These are phyloP conservation scores for Colletotrichum spinosum DNA, from an alignment of 2,329 filamentous ascomycete species.

Conservation along the genomic window DNA sequence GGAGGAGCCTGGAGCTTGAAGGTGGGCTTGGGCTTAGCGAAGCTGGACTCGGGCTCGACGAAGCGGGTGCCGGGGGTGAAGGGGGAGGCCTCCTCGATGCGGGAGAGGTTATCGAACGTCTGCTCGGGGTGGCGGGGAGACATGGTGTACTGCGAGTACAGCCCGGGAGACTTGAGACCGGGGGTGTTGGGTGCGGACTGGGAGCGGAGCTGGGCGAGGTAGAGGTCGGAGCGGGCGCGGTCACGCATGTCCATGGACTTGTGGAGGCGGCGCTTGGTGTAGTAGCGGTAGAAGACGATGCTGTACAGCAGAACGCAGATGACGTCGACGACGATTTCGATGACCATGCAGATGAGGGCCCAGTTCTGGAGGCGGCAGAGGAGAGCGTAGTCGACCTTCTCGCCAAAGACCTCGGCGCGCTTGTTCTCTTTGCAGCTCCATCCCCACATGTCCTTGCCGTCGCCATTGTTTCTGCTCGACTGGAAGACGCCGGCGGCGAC, in stretches of 20 bases:
- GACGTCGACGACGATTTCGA: conserved; percentile 92
- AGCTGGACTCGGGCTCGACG: conserved; percentile 73
- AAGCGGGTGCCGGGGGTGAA: conserved; percentile 68
- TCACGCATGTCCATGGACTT: conserved; percentile 98
- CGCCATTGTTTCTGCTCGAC: conserved; percentile 74
- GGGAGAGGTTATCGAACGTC: conserved; percentile 64
- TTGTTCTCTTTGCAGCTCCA: conserved; percentile 97
- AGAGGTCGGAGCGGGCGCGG: conserved; percentile 92
- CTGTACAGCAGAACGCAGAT: conserved; percentile 94
- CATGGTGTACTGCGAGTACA: conserved; percentile 55
- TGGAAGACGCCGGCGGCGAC: conserved; percentile 88
- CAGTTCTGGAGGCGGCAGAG: conserved; percentile 96
- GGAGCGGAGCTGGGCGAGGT: conserved; percentile 84
- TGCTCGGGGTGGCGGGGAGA: conserved; percentile 55
- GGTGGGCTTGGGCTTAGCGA: conserved; percentile 61
- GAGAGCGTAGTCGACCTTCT: conserved; percentile 88
- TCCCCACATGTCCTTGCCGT: conserved; percentile 94
- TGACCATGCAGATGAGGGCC: conserved; percentile 95
- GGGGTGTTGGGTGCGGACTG: conserved; percentile 97
- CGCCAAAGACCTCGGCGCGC: conserved; percentile 78
- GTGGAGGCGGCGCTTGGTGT: conserved; percentile 92
- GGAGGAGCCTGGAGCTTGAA: conserved; percentile 92
- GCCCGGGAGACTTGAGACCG: conserved; percentile 77
- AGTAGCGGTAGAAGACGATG: conserved; percentile 96
- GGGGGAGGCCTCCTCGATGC: conserved; percentile 53